Evolutionary conservation across 2,329 filamentous ascomycete species (phyloP).

Genomic region (Sarocladium kiliense): DNA sequence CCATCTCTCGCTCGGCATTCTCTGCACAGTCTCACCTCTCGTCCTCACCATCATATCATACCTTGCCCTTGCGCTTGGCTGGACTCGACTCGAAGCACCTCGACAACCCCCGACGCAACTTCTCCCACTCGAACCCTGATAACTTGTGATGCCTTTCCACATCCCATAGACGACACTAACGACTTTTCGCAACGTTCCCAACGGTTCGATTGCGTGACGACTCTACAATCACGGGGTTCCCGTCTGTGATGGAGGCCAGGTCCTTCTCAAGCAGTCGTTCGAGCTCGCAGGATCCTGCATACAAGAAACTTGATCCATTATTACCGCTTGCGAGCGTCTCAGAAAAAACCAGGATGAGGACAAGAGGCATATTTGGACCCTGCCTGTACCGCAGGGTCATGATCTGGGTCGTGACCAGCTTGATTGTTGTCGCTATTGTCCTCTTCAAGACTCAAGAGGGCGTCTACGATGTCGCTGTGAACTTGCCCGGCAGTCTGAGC

Average conservation of each 20-base stretch:
- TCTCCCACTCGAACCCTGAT: neutral
- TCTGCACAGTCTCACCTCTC: neutral
- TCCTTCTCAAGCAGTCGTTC: slow-evolving; percentile 29
- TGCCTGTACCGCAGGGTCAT: slow-evolving; percentile 48
- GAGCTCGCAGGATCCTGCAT: slow-evolving; percentile 24
- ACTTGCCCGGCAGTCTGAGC: neutral
- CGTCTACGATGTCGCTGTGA: slow-evolving; percentile 17
- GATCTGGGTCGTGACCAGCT: slow-evolving; percentile 41
- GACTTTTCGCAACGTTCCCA: neutral
- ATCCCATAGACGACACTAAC: neutral
- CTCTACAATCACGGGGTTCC: neutral
- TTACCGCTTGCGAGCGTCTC: slow-evolving; percentile 26
- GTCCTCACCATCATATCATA: neutral
- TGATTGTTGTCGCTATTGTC: slow-evolving; percentile 34
- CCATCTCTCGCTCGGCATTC: neutral
- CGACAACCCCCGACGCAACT: neutral
- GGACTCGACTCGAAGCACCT: neutral
- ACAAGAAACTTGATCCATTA: slow-evolving; percentile 26
- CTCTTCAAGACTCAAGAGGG: slow-evolving; percentile 30
- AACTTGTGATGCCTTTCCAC: slow-evolving; percentile 4
- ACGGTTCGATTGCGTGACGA: neutral
- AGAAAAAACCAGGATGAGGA: slow-evolving; percentile 32
- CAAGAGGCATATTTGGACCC: slow-evolving; percentile 43
- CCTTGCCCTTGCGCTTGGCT: neutral
- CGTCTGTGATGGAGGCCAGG: slow-evolving; percentile 20